Evolutionary conservation across 75 land plant species (phyloP).

Genomic region (Sequoiadendron giganteum): DNA sequence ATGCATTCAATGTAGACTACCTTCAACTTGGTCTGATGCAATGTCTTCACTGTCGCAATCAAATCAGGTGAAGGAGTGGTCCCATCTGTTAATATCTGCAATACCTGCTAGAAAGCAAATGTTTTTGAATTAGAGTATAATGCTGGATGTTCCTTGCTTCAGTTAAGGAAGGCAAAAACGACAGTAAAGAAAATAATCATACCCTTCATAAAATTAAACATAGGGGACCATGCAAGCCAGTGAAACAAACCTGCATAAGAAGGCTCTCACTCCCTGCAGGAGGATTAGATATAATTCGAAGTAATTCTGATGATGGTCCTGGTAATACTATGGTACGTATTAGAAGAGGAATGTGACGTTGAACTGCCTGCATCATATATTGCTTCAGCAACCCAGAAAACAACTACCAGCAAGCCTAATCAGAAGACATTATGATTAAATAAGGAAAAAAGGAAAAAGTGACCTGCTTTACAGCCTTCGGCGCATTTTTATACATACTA

Average conservation of each 20-base stretch:
- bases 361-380: slow-evolving; percentile 68
- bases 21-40: slow-evolving; percentile 78
- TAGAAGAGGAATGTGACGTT: slow-evolving; percentile 77
- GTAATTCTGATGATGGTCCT: slow-evolving; percentile 68
- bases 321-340: slow-evolving; percentile 64
- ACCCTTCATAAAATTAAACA: neutral
- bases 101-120: slow-evolving; percentile 48
- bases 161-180: neutral
- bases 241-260: slow-evolving; percentile 60
- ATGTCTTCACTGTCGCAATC: slow-evolving; percentile 59
- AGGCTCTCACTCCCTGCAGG: slow-evolving; percentile 83
- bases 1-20: slow-evolving; percentile 20
- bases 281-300: slow-evolving; percentile 81
- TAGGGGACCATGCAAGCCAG: neutral
- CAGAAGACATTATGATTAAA: neutral
- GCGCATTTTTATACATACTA: slow-evolving; percentile 45
- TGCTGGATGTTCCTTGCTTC: neutral
- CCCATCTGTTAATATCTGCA: slow-evolving; percentile 83
- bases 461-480: slow-evolving; percentile 84
- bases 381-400: slow-evolving; percentile 12
- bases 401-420: neutral
- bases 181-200: neutral
- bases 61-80: slow-evolving; percentile 67
- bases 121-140: neutral
- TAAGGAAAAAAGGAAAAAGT: neutral